Conservation (phyloP, 495 filamentous ascomycete species). For the Achaetomiella virescens region DNA sequence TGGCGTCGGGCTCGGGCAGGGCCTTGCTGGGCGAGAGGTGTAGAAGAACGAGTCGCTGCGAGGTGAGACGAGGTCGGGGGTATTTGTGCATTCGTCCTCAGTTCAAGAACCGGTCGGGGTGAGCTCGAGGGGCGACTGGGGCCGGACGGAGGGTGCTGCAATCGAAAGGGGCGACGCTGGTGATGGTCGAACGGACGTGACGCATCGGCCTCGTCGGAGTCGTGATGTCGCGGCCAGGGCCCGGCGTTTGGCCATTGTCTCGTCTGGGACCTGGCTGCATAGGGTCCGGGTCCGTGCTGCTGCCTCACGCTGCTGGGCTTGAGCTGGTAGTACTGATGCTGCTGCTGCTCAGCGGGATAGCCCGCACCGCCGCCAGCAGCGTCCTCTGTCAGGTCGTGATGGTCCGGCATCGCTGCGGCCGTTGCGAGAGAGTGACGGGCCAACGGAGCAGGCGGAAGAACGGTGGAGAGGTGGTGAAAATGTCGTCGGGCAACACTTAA, state of each 20-base stretch:
- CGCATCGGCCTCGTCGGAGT: constrained; percentile 17
- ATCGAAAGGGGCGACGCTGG: constrained; percentile 18
- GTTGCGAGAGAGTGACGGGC: constrained; percentile 8
- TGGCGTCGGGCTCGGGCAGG: constrained; percentile 13
- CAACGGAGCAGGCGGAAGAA: constrained; percentile 4
- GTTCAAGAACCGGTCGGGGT: constrained; percentile 15
- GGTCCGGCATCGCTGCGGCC: constrained; percentile 9
- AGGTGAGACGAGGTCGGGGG: constrained; percentile 30
- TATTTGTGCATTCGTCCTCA: constrained; percentile 11
- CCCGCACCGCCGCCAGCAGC: constrained; percentile 13
- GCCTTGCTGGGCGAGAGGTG: constrained; percentile 8
- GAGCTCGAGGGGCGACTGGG: constrained; percentile 12
- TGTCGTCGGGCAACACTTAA: constrained; percentile 11
- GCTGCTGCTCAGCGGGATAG: constrained; percentile 6
- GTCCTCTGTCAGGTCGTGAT: constrained; percentile 6
- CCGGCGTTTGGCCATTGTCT: constrained; percentile 20
- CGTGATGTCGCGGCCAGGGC: constrained; percentile 31
- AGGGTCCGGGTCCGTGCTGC: constrained; percentile 16
- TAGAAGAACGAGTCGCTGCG: constrained; percentile 41
- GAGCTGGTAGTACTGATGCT: not conserved
- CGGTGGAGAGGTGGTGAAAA: constrained; percentile 8
- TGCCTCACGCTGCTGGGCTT: constrained; percentile 14
- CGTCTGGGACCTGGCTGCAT: constrained; percentile 11
- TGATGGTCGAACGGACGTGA: constrained; percentile 21
- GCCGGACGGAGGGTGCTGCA: constrained; percentile 19